Base-by-base conservation (phyloP, 2,329 filamentous ascomycete species). In the Penicillium polonicum region DNA sequence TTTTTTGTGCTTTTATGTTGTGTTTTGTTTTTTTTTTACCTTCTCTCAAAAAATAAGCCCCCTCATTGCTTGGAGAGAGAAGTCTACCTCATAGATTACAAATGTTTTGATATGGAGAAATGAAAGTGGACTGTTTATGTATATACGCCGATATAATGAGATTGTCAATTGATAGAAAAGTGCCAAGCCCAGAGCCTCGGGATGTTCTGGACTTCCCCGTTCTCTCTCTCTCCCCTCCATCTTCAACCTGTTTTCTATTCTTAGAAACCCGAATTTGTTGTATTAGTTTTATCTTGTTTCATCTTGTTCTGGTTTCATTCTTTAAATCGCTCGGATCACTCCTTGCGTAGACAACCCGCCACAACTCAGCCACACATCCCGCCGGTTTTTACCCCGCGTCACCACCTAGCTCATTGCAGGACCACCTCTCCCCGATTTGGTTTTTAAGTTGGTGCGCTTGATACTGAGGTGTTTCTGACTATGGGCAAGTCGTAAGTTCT, bases 401-500 rank as follows among this genome's bases (percentile, higher is more conserved):
- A 52, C 39, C 36, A 35, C 25, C 25, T 27, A 27, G 44, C 53
- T 39, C 50, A 19, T 51, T 53, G 48, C 51, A 45, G 52, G 53
- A 43, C 51, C 48, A 53, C 49, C 29, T 25, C 50, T 31, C 25
- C 46, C 52, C 45, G 41, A 27, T 35, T 36, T 52, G 39, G 17
- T 42, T 42, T 19, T 23, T 44, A 58, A 29, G 36, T 61, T 39
- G 36, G 58, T 60, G 58, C 36, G 48, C 44, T 49, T 56, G 23
- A n/a, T 29, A 50, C 36, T 43, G 19, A 21, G 27, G 59, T 59
- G 48, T 57, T 66, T 65, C 27, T 63, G 57, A 72, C 52, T 39
- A 74, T 74, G 72, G 72, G 72, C 48, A 74, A 74, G 64, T 74
- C 72, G 72, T 74, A 68, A 72, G 72, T 72, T 38, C 41, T 48